Evolutionary conservation across 73 alveolate species (phyloP).

Genomic region (Symbiodinium natans): DNA sequence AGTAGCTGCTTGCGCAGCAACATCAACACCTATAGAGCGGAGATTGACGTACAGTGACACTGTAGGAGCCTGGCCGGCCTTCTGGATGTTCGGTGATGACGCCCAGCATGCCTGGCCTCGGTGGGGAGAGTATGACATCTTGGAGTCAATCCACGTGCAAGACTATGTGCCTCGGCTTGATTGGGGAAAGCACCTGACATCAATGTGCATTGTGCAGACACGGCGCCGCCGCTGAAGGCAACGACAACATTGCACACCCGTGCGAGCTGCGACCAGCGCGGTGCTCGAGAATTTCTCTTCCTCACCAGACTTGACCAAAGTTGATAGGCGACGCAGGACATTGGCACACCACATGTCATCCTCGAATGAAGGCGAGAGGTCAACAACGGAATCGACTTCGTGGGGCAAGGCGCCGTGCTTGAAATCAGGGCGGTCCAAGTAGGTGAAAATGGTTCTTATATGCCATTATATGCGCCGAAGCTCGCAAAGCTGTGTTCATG

Average conservation of each 20-base stretch:
- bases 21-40: no score
- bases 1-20: no score
- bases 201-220: background rate
- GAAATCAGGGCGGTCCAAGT: background rate
- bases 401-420: constrained; percentile 29
- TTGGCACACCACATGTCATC: no score
- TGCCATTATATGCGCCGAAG: background rate
- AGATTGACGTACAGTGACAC: no score
- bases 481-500: no score
- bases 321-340: no score
- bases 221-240: constrained; percentile 21
- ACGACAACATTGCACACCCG: constrained; percentile 82
- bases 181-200: background rate
- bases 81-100: constrained; percentile 91
- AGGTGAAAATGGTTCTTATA: no score
- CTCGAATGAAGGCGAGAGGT: constrained; percentile 48
- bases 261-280: constrained; percentile 69
- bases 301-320: background rate
- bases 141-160: constrained; percentile 73
- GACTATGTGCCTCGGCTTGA: constrained; percentile 28
- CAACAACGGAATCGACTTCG: constrained; percentile 67
- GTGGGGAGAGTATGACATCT: constrained; percentile 85
- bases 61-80: constrained; percentile 91
- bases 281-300: no score
- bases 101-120: constrained; percentile 91